These are phyloP conservation scores for Silene vulgaris DNA, from an alignment of 179 eudicot genomes.

Conservation along the genomic window DNA sequence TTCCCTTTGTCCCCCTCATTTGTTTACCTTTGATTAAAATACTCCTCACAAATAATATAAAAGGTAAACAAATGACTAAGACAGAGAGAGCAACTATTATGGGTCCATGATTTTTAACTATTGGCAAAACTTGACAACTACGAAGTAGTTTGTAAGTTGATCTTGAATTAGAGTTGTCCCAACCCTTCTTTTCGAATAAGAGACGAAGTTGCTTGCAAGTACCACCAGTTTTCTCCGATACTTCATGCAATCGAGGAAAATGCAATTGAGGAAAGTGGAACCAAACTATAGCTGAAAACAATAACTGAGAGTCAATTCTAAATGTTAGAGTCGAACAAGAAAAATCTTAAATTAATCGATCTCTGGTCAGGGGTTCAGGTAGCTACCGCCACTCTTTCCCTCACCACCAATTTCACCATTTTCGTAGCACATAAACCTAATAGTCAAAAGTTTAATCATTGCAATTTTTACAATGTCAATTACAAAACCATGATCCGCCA, in stretches of 20 bases:
- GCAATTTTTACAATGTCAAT: conserved; percentile 21
- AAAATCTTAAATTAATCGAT: neutral
- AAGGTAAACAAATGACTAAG: too few species aligned
- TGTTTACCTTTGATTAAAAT: too few species aligned
- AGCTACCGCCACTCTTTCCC: neutral
- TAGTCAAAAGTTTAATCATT: conserved; percentile 21
- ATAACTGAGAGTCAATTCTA: neutral
- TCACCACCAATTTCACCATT: conserved; percentile 1
- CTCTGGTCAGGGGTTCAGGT: neutral
- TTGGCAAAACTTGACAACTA: too few species aligned
- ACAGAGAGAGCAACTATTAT: too few species aligned
- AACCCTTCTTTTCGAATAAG: too few species aligned
- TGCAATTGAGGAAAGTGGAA: conserved; percentile 3
- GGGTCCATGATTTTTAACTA: too few species aligned
- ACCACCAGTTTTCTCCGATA: neutral
- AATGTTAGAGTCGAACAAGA: neutral
- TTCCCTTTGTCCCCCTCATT: too few species aligned
- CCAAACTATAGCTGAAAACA: neutral
- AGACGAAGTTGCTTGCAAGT: neutral
- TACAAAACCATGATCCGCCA: conserved; percentile 20
- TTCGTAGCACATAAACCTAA: conserved; percentile 8
- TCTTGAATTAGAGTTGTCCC: neutral
- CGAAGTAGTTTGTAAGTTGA: neutral
- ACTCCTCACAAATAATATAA: too few species aligned
- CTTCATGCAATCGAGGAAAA: neutral